A percentile compares a stretch with the other conserved stretches of the same genome.
Evolutionary conservation across 2,329 filamentous ascomycete genomes (phyloP).

Genomic region (Verticillium dahliae): DNA sequence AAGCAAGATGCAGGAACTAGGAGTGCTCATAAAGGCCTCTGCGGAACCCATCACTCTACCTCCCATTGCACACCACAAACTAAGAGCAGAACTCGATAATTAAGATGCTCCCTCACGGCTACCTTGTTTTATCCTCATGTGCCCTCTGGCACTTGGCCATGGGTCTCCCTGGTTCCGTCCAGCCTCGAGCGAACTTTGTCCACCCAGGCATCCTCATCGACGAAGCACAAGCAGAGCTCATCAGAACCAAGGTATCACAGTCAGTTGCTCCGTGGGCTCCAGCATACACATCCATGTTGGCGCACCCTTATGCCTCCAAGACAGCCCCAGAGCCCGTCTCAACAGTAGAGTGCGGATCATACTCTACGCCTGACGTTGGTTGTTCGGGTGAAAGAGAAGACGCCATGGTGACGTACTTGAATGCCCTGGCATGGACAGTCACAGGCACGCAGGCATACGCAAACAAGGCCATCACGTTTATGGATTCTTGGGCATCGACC

Average conservation of each 20-base stretch:
- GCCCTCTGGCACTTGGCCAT: neutral
- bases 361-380: slow-evolving; percentile 15
- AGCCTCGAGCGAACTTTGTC: neutral
- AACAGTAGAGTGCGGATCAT: slow-evolving; percentile 16
- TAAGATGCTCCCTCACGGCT: neutral
- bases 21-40: no score
- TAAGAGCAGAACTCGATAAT: neutral
- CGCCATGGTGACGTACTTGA: slow-evolving; percentile 17
- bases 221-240: neutral
- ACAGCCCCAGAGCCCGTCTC: slow-evolving; percentile 1
- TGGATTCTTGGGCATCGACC: slow-evolving; percentile 16
- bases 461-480: slow-evolving; percentile 15
- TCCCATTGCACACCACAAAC: neutral
- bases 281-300: neutral
- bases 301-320: neutral
- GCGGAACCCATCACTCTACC: no score
- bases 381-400: slow-evolving; percentile 16
- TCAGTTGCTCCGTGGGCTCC: neutral
- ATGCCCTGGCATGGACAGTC: slow-evolving; percentile 15
- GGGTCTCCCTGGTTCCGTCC: neutral
- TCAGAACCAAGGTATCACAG: neutral
- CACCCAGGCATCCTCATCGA: neutral
- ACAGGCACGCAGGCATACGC: slow-evolving; percentile 9
- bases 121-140: neutral
- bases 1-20: no score